Base-by-base conservation (phyloP, 2,329 filamentous ascomycete species). In the Leptographium lundbergii region DNA sequence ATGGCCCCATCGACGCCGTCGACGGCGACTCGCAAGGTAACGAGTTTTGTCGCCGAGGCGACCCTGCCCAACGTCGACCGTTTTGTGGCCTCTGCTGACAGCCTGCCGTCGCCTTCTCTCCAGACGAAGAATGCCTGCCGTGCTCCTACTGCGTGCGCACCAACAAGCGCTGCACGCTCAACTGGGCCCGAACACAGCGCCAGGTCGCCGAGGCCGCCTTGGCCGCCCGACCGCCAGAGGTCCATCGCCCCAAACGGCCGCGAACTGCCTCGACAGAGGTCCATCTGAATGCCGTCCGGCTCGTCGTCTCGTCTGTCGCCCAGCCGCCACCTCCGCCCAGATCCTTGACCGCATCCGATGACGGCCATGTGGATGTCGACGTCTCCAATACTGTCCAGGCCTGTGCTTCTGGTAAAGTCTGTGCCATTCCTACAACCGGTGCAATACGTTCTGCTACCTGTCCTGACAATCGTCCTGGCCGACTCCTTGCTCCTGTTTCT, bases 121-220 rank as follows among this genome's bases (percentile, higher is more conserved):
- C 27, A 54, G 57, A 42, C 10, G 32, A n/a, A 36, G 48, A 32
- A 47, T 27, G n/a, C 19, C 1, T 57, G 51, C 45, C 62, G 13
- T 66, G 65, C 53, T 66, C 64, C 1, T 66, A 66, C 55, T 66
- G 66, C 52, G 57, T 59, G 48, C 62, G 61, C 47, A 66, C 65
- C 1, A 64, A 65, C 57, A 66, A 66, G 55, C 54, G 57, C 14
- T 66, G 65, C 60, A 66, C 65, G 11, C 59, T 64, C 24, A 59
- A 65, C 48, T 66, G 65, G 65, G 65, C 64, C 2, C 62, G 64
- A 0, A 62, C 63, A 2, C 65, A 66, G 54, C 58, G 63, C 14
- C 63, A 61, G 50, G 34, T 56, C 25, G 56, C 57, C 34, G 58
- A 58, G 13, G 47, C 56, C 0, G 54, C 59, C 1, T 45, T 54